Evolutionary conservation across 768 basidiomycete species (phyloP), one percentile per base, ranked within the genome.

Genomic region (Dacryopinax spathularia): DNA sequence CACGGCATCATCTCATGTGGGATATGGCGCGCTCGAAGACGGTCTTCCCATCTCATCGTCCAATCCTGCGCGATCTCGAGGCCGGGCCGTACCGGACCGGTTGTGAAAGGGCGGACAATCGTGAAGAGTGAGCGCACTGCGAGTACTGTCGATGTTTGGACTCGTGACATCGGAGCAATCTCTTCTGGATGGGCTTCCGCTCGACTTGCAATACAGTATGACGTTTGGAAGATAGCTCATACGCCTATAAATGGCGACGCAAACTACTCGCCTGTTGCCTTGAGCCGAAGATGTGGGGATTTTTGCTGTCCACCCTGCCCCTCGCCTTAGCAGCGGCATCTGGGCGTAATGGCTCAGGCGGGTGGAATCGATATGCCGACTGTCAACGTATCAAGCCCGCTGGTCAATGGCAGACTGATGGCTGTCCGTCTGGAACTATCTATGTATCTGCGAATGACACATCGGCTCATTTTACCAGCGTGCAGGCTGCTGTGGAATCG

Each of bases 401-500:
- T 0, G 68, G 70, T 0, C 48, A 69, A 2, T 80, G 80, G 2
- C 79, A 84, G 16, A 72, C 84, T 12, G 18, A 62, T 0, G 82
- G 81, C 9, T 86, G 85, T 68, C 82, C 82, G 0, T n/a, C 65
- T 5, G 82, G 81, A 10, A 86, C 84, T 0, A 72, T 86, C 2
- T 85, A 79, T 63, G 84, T 86, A 22, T 84, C 83, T 37, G 64
- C 70, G 33, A 79, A 70, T 3, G 79, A 85, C 68, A 63, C 69
- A 0, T 71, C 72, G 59, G 79, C 84, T 0, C 63, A 76, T 27
- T 85, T 83, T 56, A 74, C 69, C 16, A 77, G 67, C 27, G 73
- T 86, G 2, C 85, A 87, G 69, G 75, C 78, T 13, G 84, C 85
- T 9, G 74, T 87, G 13, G 33, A 71, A 7, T 82, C 83, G 5